Evolutionary conservation across 306 rosid species (phyloP).

Genomic region (Cucurbita ficifolia): DNA sequence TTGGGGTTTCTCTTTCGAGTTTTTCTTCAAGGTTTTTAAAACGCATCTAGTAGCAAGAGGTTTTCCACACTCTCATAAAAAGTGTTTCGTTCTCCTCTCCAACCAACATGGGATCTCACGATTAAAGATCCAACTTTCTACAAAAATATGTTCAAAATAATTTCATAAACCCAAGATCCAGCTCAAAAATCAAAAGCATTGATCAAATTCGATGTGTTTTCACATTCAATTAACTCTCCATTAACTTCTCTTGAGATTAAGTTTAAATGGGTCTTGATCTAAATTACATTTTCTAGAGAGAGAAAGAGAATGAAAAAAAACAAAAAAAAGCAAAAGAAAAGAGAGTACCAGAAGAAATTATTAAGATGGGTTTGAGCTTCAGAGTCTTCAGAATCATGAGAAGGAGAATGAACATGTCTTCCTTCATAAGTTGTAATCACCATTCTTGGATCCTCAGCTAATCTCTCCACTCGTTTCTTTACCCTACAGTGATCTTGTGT

Average conservation of each 20-base stretch:
- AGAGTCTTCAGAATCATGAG: slow-evolving; percentile 61
- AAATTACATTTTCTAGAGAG: neutral
- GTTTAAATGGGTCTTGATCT: neutral
- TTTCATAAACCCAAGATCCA: neutral
- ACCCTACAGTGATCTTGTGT: slow-evolving; percentile 86
- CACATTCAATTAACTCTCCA: neutral
- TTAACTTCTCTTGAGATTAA: neutral
- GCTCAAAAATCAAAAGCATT: neutral
- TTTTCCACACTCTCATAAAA: no score
- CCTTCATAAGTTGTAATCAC: slow-evolving; percentile 98
- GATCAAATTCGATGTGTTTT: neutral
- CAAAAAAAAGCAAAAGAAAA: neutral
- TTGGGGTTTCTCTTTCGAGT: no score
- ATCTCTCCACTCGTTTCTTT: slow-evolving; percentile 82
- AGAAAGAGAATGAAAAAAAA: neutral
- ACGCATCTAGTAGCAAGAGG: no score
- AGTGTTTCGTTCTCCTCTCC: no score
- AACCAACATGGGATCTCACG: no score
- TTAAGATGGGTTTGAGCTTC: slow-evolving; percentile 43
- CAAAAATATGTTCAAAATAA: neutral
- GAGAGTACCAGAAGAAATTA: slow-evolving; percentile 62
- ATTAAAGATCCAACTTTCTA: neutral
- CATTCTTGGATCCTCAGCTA: slow-evolving; percentile 96
- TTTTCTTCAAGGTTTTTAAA: no score
- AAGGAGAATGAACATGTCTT: slow-evolving; percentile 77